Conservation (phyloP, 495 filamentous ascomycete genomes). For the Hypoxylon trugodes region DNA sequence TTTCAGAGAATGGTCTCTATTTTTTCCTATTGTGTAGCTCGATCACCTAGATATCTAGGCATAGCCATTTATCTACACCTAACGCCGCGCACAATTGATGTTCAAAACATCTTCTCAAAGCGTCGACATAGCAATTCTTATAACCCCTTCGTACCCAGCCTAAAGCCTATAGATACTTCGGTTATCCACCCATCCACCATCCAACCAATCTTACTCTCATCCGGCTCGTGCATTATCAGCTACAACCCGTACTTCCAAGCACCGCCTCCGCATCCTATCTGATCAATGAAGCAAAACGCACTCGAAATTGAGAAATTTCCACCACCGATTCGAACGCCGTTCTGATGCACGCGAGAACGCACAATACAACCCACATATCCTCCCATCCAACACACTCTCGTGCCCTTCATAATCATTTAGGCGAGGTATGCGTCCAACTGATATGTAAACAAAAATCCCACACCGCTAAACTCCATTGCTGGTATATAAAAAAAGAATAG, state of each 20-base stretch:
- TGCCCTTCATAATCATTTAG: conserved; percentile 17
- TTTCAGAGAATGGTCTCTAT: conserved; percentile 14
- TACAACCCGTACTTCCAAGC: not conserved
- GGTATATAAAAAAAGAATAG: conserved; percentile 24
- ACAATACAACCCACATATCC: no score
- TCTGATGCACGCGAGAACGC: conserved; percentile 16
- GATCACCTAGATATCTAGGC: not conserved
- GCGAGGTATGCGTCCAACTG: conserved; percentile 3
- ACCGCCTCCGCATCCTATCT: not conserved
- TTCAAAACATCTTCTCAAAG: conserved; percentile 3
- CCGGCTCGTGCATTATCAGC: conserved; percentile 1
- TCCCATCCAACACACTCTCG: not conserved
- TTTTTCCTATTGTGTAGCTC: conserved; percentile 9
- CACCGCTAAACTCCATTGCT: conserved; percentile 41
- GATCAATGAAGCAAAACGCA: not conserved
- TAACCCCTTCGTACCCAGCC: not conserved
- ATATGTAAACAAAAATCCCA: conserved; percentile 25
- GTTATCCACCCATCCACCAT: not conserved
- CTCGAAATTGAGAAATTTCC: not conserved
- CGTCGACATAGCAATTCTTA: not conserved
- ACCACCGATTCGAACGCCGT: conserved; percentile 23
- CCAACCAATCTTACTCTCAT: not conserved
- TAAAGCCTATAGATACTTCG: not conserved
- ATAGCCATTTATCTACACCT: conserved; percentile 10
- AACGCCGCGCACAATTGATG: not conserved